Percentiles rank a stretch among this genome's conserved stretches.
Evolutionary conservation across 768 basidiomycete species (phyloP).

Genomic region (Suillus tomentosus): DNA sequence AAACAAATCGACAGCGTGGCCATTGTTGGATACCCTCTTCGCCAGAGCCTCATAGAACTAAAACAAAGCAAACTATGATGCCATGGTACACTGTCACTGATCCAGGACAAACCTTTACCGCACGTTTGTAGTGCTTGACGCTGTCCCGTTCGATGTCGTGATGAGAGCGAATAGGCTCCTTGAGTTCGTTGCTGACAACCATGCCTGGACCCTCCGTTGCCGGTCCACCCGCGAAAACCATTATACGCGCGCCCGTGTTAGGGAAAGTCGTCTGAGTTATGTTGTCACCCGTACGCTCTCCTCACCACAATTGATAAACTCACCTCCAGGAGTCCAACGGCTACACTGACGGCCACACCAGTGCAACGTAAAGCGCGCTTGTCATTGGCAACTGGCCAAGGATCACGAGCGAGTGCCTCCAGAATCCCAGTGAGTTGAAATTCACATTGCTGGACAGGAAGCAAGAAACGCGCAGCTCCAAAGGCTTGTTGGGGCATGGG

Average conservation of each 20-base stretch:
- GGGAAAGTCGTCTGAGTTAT: conserved; percentile 74
- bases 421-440: conserved; percentile 94
- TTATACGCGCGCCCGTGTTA: conserved; percentile 94
- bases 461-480: conserved; percentile 87
- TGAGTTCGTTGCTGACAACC: conserved; percentile 93
- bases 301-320: conserved; percentile 15
- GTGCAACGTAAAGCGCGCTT: conserved; percentile 93
- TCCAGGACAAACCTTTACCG: conserved; percentile 71
- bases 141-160: conserved; percentile 98
- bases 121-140: conserved; percentile 96
- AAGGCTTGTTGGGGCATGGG: conserved; percentile 78
- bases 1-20: conserved; percentile 93
- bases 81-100: neutral
- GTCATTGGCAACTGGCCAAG: conserved; percentile 97
- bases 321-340: conserved; percentile 88
- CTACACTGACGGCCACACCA: conserved; percentile 92
- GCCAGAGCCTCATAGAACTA: conserved; percentile 96
- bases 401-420: conserved; percentile 84
- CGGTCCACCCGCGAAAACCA: conserved; percentile 95
- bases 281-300: conserved; percentile 2
- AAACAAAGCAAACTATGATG: conserved; percentile 7
- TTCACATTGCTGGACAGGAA: conserved; percentile 91
- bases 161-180: conserved; percentile 97
- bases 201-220: conserved; percentile 96
- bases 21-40: conserved; percentile 90